Conservation (phyloP, 2,329 filamentous ascomycete species). For the Gnomoniopsis smithogilvyi region DNA sequence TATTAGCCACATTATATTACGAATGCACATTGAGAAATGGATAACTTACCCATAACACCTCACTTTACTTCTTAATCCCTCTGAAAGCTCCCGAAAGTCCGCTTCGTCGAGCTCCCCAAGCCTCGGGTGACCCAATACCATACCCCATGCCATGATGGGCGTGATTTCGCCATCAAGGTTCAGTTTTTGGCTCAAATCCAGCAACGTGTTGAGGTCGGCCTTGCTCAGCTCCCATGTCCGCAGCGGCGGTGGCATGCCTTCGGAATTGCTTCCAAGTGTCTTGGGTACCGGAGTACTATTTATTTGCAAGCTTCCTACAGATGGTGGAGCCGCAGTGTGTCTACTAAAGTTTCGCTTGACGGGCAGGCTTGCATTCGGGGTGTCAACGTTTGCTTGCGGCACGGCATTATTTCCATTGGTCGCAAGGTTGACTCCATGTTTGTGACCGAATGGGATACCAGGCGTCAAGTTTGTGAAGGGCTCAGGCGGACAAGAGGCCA, state of each 20-base stretch:
- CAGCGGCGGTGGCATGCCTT: conserved; percentile 31
- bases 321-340: background rate
- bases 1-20: background rate
- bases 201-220: conserved; percentile 72
- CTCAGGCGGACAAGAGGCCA: conserved; percentile 85
- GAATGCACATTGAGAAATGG: background rate
- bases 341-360: conserved; percentile 14
- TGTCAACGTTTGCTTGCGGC: conserved; percentile 42
- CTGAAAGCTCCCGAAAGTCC: conserved; percentile 70
- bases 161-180: conserved; percentile 89
- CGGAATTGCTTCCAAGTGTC: too few relatives aligned
- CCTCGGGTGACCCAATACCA: conserved; percentile 69
- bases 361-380: conserved; percentile 13
- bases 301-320: background rate
- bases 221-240: conserved; percentile 79
- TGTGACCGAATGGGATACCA: conserved; percentile 51
- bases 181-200: conserved; percentile 79
- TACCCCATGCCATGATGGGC: conserved; percentile 91
- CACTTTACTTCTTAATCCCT: conserved; percentile 74
- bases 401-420: conserved; percentile 26
- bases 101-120: conserved; percentile 61
- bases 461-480: conserved; percentile 47
- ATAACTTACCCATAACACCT: conserved; percentile 82
- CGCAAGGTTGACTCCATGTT: conserved; percentile 31
- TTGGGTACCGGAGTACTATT: background rate